A percentile compares a stretch with the other conserved stretches of the same genome.
Conservation (phyloP, 2,329 filamentous ascomycete genomes). For the Juglanconis oblonga region DNA sequence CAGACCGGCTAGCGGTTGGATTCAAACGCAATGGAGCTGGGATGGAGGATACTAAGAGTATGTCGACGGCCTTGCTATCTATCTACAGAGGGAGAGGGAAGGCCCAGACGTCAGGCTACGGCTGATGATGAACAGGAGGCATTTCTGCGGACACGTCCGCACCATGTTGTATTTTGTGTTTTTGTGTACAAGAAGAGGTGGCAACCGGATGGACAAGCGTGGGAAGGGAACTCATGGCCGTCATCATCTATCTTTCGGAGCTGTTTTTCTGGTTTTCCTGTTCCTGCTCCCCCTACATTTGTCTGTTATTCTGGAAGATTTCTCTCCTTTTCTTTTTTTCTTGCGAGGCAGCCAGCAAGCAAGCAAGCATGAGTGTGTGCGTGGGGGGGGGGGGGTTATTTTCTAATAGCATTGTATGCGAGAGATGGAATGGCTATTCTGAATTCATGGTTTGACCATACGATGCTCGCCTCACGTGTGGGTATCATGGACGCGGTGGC, state of each 20-base stretch:
- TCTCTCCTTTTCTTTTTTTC: not conserved
- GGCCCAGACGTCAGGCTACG: not conserved
- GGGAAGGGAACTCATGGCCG: not conserved
- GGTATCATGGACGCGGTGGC: not conserved
- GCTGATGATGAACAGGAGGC: not conserved
- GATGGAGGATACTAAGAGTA: not conserved
- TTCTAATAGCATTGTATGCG: constrained; percentile 16
- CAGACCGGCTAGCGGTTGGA: not conserved
- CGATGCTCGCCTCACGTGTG: not conserved
- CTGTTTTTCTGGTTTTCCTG: not conserved
- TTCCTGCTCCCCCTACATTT: not conserved
- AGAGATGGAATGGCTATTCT: constrained; percentile 5
- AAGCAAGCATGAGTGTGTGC: constrained; percentile 5
- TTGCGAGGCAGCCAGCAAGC: not conserved
- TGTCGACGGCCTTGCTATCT: not conserved
- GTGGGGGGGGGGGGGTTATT: not conserved
- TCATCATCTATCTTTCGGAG: not conserved
- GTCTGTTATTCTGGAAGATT: not conserved
- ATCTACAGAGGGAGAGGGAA: not conserved
- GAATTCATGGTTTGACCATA: not conserved
- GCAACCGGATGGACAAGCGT: not conserved
- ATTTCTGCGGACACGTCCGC: not conserved
- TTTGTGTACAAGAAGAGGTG: not conserved
- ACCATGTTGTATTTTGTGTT: not conserved
- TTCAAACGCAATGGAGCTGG: not conserved